A percentile compares a stretch with the other conserved stretches of the same genome.
Evolutionary conservation across 148 eudicot genomes (phyloP).

Genomic region (Camellia sinensis): DNA sequence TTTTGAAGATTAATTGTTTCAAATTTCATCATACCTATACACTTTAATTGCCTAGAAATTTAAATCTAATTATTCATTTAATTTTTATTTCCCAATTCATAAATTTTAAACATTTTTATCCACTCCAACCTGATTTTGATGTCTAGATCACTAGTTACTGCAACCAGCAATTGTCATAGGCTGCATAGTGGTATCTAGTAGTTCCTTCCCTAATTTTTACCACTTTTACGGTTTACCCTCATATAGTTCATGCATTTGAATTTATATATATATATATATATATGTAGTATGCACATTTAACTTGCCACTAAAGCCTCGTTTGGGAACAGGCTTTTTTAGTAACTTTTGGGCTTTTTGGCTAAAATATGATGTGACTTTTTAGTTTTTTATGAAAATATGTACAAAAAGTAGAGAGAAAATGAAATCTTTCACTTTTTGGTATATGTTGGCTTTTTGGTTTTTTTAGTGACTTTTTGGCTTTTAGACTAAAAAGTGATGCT

Average conservation of each 20-base stretch:
- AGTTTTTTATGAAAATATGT: too few species aligned
- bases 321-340: too few species aligned
- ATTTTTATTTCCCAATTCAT: not conserved
- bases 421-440: too few species aligned
- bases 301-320: not conserved
- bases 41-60: not conserved
- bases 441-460: too few species aligned
- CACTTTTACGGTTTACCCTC: not conserved
- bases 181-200: not conserved
- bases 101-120: not conserved
- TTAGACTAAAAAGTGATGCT: too few species aligned
- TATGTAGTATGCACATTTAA: not conserved
- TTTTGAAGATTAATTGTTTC: not conserved
- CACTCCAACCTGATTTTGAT: conserved; percentile 1
- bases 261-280: not conserved
- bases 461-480: too few species aligned
- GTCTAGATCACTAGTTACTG: conserved; percentile 2
- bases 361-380: too few species aligned
- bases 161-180: not conserved
- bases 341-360: too few species aligned
- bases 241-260: not conserved
- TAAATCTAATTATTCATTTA: not conserved
- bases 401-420: too few species aligned
- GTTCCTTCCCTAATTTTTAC: not conserved
- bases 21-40: not conserved